Base-by-base conservation (phyloP, 805 yeast genomes). In the Lipomyces kockii region DNA sequence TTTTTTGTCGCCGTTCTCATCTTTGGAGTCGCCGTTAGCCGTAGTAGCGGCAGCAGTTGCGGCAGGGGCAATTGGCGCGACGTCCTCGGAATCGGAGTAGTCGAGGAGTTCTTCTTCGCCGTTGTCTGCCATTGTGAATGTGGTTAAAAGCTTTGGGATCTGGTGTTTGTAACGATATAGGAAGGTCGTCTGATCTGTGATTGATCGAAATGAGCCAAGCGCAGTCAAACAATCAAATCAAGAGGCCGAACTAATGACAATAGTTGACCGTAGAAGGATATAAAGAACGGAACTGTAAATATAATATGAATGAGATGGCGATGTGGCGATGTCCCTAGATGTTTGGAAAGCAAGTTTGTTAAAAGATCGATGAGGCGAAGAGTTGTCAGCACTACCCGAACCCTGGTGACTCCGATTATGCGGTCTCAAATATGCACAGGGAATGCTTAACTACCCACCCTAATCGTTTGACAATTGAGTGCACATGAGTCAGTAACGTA, bases 51-150 rank as follows among this genome's bases (percentile, higher is more conserved):
- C 72, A 32, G 72, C 75, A 39, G 66, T 62, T 22, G 80, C 78
- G 63, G 78, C 70, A 65, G 83, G 80, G 68, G 83, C 78, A 71
- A 87, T 78, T 74, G 89, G 91, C 76, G 91, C 88, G 80, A 91
- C 89, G 81, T 95, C 98, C 84, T 94, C 99, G 80, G 96, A 90
- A 80, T 95, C 99, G 80, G 98, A 93, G 88, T 95, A 95, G 81
- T 95, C 99, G 83, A 95, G 88, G 80, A 95, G 87, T 86, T 95
- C 99, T 90, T 95, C 99, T 90, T 94, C 98, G 86, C 90, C 96
- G 89, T 91, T 90, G 65, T 97, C 75, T 43, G 75, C 71, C 75
- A 73, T 73, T n/a, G 7, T 61, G 35, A 29, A 14, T 17, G 20
- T 17, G 60, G 39, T n/a, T 54, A 22, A 39, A 27, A 34, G 14